Percentiles rank a stretch among this genome's conserved stretches.
Evolutionary conservation across 495 filamentous ascomycete species (phyloP).

Genomic region (Podospora sp.): DNA sequence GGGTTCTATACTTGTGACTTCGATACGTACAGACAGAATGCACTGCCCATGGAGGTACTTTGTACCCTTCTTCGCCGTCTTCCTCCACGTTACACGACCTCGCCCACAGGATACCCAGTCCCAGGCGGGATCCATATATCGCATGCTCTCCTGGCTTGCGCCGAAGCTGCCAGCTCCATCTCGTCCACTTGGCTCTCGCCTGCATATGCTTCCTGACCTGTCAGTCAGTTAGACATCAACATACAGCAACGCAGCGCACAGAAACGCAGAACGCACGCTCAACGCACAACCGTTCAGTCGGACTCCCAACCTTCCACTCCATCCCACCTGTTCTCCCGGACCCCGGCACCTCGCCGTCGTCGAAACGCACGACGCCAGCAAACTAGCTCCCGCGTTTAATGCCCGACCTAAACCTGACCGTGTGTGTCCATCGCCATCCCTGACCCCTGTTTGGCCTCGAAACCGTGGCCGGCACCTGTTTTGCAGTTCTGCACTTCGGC

Average conservation of each 20-base stretch:
- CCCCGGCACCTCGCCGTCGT: constrained; percentile 16
- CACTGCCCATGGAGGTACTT: constrained; percentile 5
- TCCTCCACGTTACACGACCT: not conserved
- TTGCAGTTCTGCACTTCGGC: constrained; percentile 23
- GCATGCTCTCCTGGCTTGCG: not conserved
- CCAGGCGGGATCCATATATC: constrained; percentile 15
- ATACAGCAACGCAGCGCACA: not conserved
- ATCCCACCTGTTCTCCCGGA: constrained; percentile 24
- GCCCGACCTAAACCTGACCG: constrained; percentile 40
- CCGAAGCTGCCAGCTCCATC: constrained; percentile 13
- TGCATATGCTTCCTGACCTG: constrained; percentile 19
- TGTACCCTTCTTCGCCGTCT: constrained; percentile 3
- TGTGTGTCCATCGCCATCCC: constrained; percentile 5
- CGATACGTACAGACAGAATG: not conserved
- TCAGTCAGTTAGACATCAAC: constrained; percentile 12
- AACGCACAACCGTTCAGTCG: not conserved
- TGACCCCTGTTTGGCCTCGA: constrained; percentile 10
- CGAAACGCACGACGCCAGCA: constrained; percentile 28
- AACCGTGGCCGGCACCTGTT: constrained; percentile 7
- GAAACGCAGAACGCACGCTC: not conserved
- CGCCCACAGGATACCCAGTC: not conserved
- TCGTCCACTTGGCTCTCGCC: constrained; percentile 15
- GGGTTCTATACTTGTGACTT: constrained; percentile 1
- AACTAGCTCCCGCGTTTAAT: constrained; percentile 41
- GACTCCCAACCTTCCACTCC: constrained; percentile 9